Base-by-base conservation (phyloP, 768 basidiomycete species). In the Mrakia hoshinonis region DNA sequence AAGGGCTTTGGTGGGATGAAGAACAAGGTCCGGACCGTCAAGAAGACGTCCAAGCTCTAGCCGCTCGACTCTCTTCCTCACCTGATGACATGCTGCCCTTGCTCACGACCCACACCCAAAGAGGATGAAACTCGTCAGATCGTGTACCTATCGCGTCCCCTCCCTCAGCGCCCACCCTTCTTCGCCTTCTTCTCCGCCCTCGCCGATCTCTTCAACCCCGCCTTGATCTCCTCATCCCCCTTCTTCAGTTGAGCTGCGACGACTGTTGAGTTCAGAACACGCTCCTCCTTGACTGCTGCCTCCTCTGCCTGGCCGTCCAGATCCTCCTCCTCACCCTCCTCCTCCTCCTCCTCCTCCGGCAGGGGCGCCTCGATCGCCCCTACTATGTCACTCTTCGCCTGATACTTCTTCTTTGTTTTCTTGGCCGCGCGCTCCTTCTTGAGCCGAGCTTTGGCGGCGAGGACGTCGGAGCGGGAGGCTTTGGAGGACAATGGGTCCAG, bases 1-100 rank as follows among this genome's bases (percentile, higher is more conserved):
- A 66, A 66, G 31, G 64, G 64, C 4, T 66, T 66, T 29, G 11
- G 24, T 4, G 64, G 64, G 1, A 5, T 66, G 26, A 26, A 46
- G 26, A 66, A 48, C 26, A 66, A 66, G 64, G 31, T 47, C 22
- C 47, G 64, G 34, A 4, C n/a, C 4, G 62, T 43, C 43, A 43
- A 43, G 43, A 43, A 43, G 43, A 43, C 38, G 43, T 34, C 64
- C 15, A 66, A 66, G 31, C 64, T 66, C 58, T 61, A 61, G 58
- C 9, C n/a, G 22, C 34, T 7, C 13, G 1, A 5, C 31, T 34
- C 15, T 26, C 2, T 5, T 34, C 55, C 29, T 58, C 34, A 3
- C 31, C 20, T 55, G 24, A 58, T 58, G 55, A 58, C 55, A 31
- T 58, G 15, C 43, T 15, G 43, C 15, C 7, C 43, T 43, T 43